phyloP scores from a whole-genome alignment of 2,329 filamentous ascomycete genomes.

The Myriosclerotinia scirpicola region DNA sequence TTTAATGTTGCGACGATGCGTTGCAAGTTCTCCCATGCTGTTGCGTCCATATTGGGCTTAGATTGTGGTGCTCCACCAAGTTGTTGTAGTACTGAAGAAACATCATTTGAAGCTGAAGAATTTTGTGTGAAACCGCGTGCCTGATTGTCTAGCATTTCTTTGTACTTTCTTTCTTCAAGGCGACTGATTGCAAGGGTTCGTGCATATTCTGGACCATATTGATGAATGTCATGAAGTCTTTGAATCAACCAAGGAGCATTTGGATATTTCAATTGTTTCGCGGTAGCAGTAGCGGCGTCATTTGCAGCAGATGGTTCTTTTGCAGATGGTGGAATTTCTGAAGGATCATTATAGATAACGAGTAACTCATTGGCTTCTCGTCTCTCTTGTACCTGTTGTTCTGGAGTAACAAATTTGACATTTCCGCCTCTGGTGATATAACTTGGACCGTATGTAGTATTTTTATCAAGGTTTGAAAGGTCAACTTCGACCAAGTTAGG shows the following conservation, averaged over 20 bases:
- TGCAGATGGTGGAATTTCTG: constrained; percentile 40
- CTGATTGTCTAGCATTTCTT: constrained; percentile 25
- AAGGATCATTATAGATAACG: constrained; percentile 44
- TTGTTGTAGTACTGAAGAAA: constrained; percentile 29
- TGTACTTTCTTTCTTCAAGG: constrained; percentile 28
- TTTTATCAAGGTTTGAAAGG: constrained; percentile 42
- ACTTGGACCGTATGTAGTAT: constrained; percentile 48
- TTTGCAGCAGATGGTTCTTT: constrained; percentile 37
- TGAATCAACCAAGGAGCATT: constrained; percentile 36
- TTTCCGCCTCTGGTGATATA: constrained; percentile 57
- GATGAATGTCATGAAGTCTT: constrained; percentile 38
- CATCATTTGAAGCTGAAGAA: constrained; percentile 23
- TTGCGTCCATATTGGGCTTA: constrained; percentile 28
- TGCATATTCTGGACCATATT: constrained; percentile 37
- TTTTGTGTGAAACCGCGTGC: constrained; percentile 14
- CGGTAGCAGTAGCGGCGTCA: constrained; percentile 22
- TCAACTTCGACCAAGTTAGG: constrained; percentile 49
- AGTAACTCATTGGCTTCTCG: constrained; percentile 61
- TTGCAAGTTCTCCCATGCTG: constrained; percentile 31
- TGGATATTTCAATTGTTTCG: constrained; percentile 32
- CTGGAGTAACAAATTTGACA: constrained; percentile 52
- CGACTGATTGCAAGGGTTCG: constrained; percentile 27
- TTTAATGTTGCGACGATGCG: constrained; percentile 43
- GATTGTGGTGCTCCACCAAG: constrained; percentile 23
- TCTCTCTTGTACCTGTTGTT: constrained; percentile 56